Base-by-base conservation (phyloP, 352 stramenopile genomes). In the Phytophthora constricta region DNA sequence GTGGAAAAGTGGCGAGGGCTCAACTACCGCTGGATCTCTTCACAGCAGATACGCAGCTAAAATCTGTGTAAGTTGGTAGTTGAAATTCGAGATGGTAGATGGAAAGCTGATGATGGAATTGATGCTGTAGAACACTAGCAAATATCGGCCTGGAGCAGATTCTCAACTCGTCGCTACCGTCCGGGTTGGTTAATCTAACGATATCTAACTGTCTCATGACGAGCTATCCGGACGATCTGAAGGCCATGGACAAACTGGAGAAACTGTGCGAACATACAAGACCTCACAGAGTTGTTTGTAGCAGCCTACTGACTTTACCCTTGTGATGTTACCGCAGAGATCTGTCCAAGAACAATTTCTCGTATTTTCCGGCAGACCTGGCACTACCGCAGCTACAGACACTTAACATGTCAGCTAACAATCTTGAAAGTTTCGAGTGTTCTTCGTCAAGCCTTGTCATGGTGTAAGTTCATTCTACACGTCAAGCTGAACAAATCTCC, bases 271-370 rank as follows among this genome's bases (percentile, higher is more conserved):
- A 72, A 3, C 37, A 53, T n/a, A n/a, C n/a, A n/a, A n/a, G n/a
- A 14, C 4, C 26, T 46, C 11, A 31, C 52, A n/a, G 10, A 39
- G 5, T 9, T 51, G 20, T 26, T n/a, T 20, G 4, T 7, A 27
- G 25, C 23, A 9, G 23, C 22, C 17, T 37, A 16, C 22, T 62
- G n/a, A 57, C 16, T 51, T 25, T n/a, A n/a, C n/a, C n/a, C n/a
- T n/a, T n/a, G n/a, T n/a, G n/a, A n/a, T n/a, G n/a, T n/a, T n/a
- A n/a, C n/a, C 41, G 39, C 25, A 91, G 79, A 23, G 81, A 92
- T 65, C 41, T 90, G 27, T 89, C 83, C 4, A 73, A 82, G 47
- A 92, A 92, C 68, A 89, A 87, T 57, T 78, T 87, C 27, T 70
- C 57, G 27, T 66, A 73, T 42, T 92, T 78, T 60, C 83, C 83